These are phyloP conservation scores for Angomonas deanei DNA, from an alignment of 208 protist genomes.

Conservation along the genomic window DNA sequence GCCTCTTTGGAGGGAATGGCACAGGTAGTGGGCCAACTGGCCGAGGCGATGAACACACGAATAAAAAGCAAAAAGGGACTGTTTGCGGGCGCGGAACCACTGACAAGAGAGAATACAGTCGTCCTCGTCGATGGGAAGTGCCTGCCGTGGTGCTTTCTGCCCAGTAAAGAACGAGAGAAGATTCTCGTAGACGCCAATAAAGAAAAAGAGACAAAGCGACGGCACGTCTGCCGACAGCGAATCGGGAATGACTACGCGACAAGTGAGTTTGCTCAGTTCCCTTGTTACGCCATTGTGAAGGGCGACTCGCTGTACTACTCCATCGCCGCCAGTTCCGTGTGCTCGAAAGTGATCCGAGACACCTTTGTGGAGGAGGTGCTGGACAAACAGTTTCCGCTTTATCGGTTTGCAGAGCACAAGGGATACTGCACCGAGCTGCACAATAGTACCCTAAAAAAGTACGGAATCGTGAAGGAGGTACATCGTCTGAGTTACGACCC, in stretches of 20 bases:
- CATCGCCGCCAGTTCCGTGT: conserved; percentile 35
- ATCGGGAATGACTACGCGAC: not conserved
- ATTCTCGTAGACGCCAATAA: conserved; percentile 1
- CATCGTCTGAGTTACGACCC: conserved; percentile 33
- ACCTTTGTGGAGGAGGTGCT: conserved; percentile 24
- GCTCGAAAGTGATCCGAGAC: conserved; percentile 45
- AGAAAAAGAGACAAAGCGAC: conserved; percentile 4
- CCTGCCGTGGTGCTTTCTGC: conserved; percentile 37
- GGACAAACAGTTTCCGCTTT: conserved; percentile 21
- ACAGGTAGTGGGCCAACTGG: conserved; percentile 14
- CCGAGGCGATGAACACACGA: not conserved
- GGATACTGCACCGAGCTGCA: conserved; percentile 41
- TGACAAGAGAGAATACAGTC: conserved; percentile 24
- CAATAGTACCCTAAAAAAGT: conserved; percentile 10
- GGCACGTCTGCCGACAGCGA: no score
- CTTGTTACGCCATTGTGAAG: conserved; percentile 22
- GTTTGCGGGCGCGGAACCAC: conserved; percentile 1
- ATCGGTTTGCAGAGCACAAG: conserved; percentile 46
- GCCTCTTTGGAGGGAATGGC: conserved; percentile 57
- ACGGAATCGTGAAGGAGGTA: conserved; percentile 18
- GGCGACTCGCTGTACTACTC: conserved; percentile 28
- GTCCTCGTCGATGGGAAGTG: conserved; percentile 46
- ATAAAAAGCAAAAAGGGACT: no score
- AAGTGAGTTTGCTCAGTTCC: conserved; percentile 10
- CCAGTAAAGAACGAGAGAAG: conserved; percentile 6